Conservation (phyloP, 148 eudicot species). For the Cornus suecica region DNA sequence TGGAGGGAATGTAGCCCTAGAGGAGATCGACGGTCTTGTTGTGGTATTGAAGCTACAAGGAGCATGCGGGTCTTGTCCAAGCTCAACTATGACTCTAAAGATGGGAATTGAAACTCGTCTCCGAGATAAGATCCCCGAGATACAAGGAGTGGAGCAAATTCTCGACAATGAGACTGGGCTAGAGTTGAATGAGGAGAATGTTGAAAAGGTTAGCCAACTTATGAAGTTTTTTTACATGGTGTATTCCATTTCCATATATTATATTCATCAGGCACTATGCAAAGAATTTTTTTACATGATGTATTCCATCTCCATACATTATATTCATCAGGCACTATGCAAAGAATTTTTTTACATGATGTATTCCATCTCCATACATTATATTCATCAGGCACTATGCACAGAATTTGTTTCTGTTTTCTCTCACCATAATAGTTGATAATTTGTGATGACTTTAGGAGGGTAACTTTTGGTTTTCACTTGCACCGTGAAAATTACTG, state of each 20-base stretch:
- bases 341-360: not conserved
- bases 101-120: conserved; percentile 84
- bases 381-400: not conserved
- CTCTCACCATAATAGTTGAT: not conserved
- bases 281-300: not conserved
- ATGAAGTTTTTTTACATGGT: not conserved
- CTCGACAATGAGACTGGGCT: conserved; percentile 89
- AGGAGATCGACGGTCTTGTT: conserved; percentile 90
- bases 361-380: not conserved
- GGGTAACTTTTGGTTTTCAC: too few species aligned
- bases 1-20: conserved; percentile 90
- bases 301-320: not conserved
- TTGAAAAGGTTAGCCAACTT: conserved; percentile 60
- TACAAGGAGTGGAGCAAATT: conserved; percentile 76
- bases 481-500: too few species aligned
- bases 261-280: not conserved
- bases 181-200: conserved; percentile 77
- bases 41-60: conserved; percentile 90
- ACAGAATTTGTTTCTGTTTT: not conserved
- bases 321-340: too few species aligned
- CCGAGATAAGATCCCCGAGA: conserved; percentile 91
- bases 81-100: conserved; percentile 89
- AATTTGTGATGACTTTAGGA: too few species aligned
- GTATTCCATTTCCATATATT: not conserved
- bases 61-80: conserved; percentile 97